These are phyloP conservation scores for Phytopythium sindhum DNA, from an alignment of 352 stramenopile genomes.

Conservation along the genomic window DNA sequence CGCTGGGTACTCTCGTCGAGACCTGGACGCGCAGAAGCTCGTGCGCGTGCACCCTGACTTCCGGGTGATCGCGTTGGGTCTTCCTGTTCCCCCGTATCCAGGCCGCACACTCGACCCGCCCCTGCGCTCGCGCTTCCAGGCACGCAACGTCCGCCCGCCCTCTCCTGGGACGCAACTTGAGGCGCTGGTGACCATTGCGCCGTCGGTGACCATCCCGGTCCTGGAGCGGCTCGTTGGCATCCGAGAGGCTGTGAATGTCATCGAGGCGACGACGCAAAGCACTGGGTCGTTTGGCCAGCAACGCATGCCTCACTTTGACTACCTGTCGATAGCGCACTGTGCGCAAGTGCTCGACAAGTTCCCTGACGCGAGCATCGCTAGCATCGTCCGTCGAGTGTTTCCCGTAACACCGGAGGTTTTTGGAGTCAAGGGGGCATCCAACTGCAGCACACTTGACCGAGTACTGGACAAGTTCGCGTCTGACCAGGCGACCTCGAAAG, in stretches of 20 bases:
- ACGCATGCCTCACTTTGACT: slow-evolving; percentile 75
- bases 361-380: slow-evolving; percentile 33
- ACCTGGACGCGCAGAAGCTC: slow-evolving; percentile 58
- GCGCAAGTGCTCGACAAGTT: slow-evolving; percentile 51
- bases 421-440: slow-evolving; percentile 31
- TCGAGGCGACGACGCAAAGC: slow-evolving; percentile 53
- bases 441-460: slow-evolving; percentile 46
- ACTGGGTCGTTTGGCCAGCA: slow-evolving; percentile 5
- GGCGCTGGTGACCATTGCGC: slow-evolving; percentile 37
- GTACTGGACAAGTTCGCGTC: slow-evolving; percentile 32
- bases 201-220: slow-evolving; percentile 41
- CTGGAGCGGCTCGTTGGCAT: slow-evolving; percentile 73
- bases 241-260: slow-evolving; percentile 63
- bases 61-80: slow-evolving; percentile 89
- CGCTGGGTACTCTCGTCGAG: slow-evolving; percentile 43
- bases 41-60: slow-evolving; percentile 91
- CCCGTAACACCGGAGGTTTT: slow-evolving; percentile 50
- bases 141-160: slow-evolving; percentile 57
- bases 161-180: slow-evolving; percentile 67
- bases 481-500: neutral
- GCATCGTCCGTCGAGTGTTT: slow-evolving; percentile 47
- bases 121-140: slow-evolving; percentile 85
- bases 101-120: slow-evolving; percentile 84
- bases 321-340: slow-evolving; percentile 55
- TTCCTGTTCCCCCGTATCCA: slow-evolving; percentile 85